phyloP scores from a whole-genome alignment of 1,139 yeast genomes.

The Wickerhamomyces sp. region DNA sequence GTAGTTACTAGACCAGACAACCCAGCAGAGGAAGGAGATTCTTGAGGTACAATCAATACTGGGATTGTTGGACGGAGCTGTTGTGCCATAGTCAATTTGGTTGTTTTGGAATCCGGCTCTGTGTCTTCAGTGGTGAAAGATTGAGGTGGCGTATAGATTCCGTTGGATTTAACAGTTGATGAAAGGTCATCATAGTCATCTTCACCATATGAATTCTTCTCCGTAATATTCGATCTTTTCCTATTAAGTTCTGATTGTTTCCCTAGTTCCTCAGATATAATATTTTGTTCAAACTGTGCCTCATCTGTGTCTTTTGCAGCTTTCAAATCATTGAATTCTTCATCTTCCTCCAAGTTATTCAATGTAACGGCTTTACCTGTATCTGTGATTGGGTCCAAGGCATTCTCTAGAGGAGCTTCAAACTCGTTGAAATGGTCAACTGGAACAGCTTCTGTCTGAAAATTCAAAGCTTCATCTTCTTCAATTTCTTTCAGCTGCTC shows the following conservation, averaged over 20 bases:
- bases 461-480: constrained; percentile 4
- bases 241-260: constrained; percentile 1
- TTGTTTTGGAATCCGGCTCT: constrained; percentile 6
- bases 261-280: neutral
- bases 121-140: constrained; percentile 21
- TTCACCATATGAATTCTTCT: constrained; percentile 11
- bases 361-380: neutral
- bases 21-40: neutral
- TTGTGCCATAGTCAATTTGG: constrained; percentile 20
- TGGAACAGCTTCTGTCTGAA: too few relatives aligned
- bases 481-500: constrained; percentile 5
- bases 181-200: constrained; percentile 15
- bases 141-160: constrained; percentile 13
- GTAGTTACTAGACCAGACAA: neutral
- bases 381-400: neutral
- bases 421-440: neutral
- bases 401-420: neutral
- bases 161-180: constrained; percentile 23
- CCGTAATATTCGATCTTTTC: constrained; percentile 5
- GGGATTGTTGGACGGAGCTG: constrained; percentile 24
- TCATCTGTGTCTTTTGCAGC: constrained; percentile 1
- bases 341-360: neutral
- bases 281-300: neutral
- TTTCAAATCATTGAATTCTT: constrained; percentile 1
- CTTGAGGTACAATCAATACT: constrained; percentile 8